phyloP scores from a whole-genome alignment of 768 basidiomycete species.

The Pholiota molesta region DNA sequence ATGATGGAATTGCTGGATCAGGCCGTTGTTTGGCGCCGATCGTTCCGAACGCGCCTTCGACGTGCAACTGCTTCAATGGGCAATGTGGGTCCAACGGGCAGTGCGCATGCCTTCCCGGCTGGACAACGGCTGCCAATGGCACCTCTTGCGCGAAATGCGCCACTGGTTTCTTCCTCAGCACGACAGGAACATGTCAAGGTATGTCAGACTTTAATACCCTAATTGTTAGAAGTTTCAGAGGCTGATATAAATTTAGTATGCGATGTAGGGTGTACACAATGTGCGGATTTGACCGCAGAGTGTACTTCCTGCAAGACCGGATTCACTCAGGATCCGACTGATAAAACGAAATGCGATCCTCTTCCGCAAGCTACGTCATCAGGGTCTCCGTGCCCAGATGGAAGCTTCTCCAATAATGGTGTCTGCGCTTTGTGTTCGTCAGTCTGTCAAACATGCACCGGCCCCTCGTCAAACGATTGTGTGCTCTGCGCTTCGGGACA shows the following conservation, averaged over 20 bases:
- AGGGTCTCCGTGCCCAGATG: slow-evolving; percentile 64
- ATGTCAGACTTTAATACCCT: slow-evolving; percentile 21
- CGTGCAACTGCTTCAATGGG: slow-evolving; percentile 86
- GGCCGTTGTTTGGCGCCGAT: slow-evolving; percentile 66
- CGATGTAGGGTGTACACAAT: slow-evolving; percentile 69
- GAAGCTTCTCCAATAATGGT: slow-evolving; percentile 59
- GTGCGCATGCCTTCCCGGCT: slow-evolving; percentile 79
- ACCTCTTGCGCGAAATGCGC: slow-evolving; percentile 79
- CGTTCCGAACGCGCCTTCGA: slow-evolving; percentile 55
- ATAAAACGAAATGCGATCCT: slow-evolving; percentile 67
- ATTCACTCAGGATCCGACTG: slow-evolving; percentile 67
- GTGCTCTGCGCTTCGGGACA: slow-evolving; percentile 64
- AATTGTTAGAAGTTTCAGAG: slow-evolving; percentile 5
- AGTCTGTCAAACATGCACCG: slow-evolving; percentile 72
- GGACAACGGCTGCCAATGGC: slow-evolving; percentile 70
- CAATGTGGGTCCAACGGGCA: slow-evolving; percentile 68
- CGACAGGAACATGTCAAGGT: slow-evolving; percentile 77
- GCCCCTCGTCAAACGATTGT: slow-evolving; percentile 70
- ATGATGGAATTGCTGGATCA: slow-evolving; percentile 78
- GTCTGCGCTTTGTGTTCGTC: slow-evolving; percentile 63
- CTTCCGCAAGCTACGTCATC: slow-evolving; percentile 49
- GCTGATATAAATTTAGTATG: slow-evolving; percentile 52
- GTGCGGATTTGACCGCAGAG: slow-evolving; percentile 66
- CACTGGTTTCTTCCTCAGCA: slow-evolving; percentile 72
- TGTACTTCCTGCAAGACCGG: slow-evolving; percentile 76